Conservation (phyloP, 2,329 filamentous ascomycete genomes). For the Trichoderma pleuroti region DNA sequence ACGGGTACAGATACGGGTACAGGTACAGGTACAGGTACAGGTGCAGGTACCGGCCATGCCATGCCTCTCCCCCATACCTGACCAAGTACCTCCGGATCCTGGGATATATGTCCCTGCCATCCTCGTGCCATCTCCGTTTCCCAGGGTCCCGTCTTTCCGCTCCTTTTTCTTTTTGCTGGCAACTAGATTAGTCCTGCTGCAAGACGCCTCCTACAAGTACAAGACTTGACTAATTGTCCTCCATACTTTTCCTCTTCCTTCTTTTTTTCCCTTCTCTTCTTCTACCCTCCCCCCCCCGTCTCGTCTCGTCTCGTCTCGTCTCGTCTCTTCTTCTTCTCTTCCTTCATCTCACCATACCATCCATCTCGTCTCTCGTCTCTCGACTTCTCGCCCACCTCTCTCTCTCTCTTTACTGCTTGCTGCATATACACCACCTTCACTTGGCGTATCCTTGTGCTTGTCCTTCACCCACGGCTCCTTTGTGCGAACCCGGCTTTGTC, state of each 20-base stretch:
- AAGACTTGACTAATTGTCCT: conserved; percentile 16
- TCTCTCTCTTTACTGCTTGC: not conserved
- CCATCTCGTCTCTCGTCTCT: conserved; percentile 17
- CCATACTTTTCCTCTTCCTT: not conserved
- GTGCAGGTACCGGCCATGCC: not conserved
- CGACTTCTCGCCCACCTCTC: not conserved
- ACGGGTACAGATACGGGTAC: not conserved
- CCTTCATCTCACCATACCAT: conserved; percentile 8
- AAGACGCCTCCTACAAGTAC: conserved; percentile 16
- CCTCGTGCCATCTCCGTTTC: conserved; percentile 21
- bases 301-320: not conserved
- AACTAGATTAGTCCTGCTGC: conserved; percentile 16
- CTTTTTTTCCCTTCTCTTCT: conserved; percentile 19
- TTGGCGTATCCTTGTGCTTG: not conserved
- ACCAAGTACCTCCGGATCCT: conserved; percentile 6
- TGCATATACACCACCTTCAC: conserved; percentile 4
- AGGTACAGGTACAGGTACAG: not conserved
- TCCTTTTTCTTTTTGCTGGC: conserved; percentile 18
- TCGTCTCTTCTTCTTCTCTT: not conserved
- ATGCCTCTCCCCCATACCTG: conserved; percentile 5
- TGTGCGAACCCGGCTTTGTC: not conserved
- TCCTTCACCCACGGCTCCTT: not conserved
- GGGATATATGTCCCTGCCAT: conserved; percentile 20
- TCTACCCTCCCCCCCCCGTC: conserved; percentile 9
- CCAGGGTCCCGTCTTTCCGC: conserved; percentile 18